Percentiles rank a stretch among this genome's conserved stretches.
Conservation (phyloP, 116 monocot genomes). For the Thalassia testudinum region DNA sequence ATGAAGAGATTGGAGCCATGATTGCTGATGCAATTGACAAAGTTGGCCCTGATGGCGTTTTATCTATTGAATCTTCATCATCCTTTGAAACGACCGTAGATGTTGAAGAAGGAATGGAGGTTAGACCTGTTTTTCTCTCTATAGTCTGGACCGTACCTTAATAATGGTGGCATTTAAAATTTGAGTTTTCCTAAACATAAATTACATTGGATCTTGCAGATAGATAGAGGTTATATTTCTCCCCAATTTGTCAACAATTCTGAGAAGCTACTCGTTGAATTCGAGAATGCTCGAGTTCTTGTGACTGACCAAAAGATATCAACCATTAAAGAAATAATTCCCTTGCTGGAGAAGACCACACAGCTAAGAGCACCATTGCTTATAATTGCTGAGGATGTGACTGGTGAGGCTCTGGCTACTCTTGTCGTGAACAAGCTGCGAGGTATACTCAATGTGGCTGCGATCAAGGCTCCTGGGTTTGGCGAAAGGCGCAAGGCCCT, state of each 20-base stretch:
- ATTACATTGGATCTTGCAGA: conserved; percentile 22
- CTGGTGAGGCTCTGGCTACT: conserved; percentile 63
- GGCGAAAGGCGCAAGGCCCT: conserved; percentile 68
- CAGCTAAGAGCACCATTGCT: conserved; percentile 67
- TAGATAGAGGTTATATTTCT: conserved; percentile 71
- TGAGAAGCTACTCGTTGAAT: conserved; percentile 64
- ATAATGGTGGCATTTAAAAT: no score
- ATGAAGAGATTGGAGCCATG: conserved; percentile 53
- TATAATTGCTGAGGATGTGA: conserved; percentile 69
- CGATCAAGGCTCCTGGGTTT: conserved; percentile 73
- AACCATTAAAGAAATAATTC: conserved; percentile 68
- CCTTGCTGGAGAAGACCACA: conserved; percentile 71
- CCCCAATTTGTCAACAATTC: conserved; percentile 76
- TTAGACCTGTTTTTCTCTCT: conserved; percentile 7
- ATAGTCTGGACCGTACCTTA: neutral
- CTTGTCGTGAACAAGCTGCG: conserved; percentile 74
- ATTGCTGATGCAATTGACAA: conserved; percentile 78
- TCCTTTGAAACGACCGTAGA: conserved; percentile 71
- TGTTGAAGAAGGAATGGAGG: conserved; percentile 84
- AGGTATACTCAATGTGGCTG: conserved; percentile 75
- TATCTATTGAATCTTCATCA: conserved; percentile 74
- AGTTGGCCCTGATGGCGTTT: conserved; percentile 74
- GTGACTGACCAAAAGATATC: conserved; percentile 80
- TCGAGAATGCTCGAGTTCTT: conserved; percentile 71
- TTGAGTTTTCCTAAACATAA: no score